These are phyloP conservation scores for Dendryphion nanum DNA, from an alignment of 2,329 filamentous ascomycete species.

Conservation along the genomic window DNA sequence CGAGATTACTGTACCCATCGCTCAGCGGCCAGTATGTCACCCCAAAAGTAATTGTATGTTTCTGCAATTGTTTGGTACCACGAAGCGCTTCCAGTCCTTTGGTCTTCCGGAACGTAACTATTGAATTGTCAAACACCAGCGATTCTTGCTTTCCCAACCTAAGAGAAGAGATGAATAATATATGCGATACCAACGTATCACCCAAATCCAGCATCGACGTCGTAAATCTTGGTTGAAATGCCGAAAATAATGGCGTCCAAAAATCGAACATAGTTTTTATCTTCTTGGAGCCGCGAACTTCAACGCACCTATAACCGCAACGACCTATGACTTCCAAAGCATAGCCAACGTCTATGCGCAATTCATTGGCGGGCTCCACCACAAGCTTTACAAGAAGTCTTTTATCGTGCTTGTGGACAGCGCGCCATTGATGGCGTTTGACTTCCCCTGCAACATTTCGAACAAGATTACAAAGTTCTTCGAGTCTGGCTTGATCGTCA, in stretches of 20 bases:
- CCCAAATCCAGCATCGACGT: conserved; percentile 3
- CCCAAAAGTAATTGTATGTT: too few species aligned
- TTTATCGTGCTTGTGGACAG: not conserved
- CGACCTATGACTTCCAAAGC: not conserved
- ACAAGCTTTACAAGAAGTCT: not conserved
- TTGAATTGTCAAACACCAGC: conserved; percentile 2
- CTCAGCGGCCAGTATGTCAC: too few species aligned
- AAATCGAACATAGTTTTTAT: not conserved
- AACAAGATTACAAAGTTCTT: not conserved
- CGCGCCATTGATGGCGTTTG: not conserved
- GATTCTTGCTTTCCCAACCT: not conserved
- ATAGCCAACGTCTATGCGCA: not conserved
- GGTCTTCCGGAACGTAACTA: conserved; percentile 1
- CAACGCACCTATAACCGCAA: too few species aligned
- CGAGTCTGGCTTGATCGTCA: not conserved
- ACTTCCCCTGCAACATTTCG: not conserved
- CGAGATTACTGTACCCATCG: too few species aligned
- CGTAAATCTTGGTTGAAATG: too few species aligned
- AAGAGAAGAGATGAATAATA: conserved; percentile 1
- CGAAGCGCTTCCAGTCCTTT: conserved; percentile 4
- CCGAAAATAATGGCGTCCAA: too few species aligned
- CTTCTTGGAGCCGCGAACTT: not conserved
- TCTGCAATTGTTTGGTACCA: conserved; percentile 4
- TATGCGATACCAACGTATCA: conserved; percentile 5
- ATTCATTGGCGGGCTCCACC: not conserved